phyloP scores from a whole-genome alignment of 2,329 filamentous ascomycete genomes.

The Fusarium scirpi region DNA sequence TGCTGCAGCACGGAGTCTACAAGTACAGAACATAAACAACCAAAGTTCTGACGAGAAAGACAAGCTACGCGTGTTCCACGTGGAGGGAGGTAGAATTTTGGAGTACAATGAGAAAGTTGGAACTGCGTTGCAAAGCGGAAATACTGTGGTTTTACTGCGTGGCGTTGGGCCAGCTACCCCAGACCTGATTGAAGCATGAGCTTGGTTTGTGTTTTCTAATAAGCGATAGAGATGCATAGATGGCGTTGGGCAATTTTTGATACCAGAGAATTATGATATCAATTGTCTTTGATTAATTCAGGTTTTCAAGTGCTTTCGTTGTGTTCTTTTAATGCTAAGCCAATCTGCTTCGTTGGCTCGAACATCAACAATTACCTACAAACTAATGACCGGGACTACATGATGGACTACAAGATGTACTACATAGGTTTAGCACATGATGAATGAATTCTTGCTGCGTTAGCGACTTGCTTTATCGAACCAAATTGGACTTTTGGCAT shows the following conservation, averaged over 20 bases:
- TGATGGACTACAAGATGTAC: neutral
- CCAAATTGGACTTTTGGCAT: neutral
- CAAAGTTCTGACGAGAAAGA: slow-evolving; percentile 80
- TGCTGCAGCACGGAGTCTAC: slow-evolving; percentile 78
- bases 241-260: slow-evolving; percentile 34
- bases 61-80: slow-evolving; percentile 88
- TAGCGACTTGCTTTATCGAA: rapidly evolving
- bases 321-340: neutral
- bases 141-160: slow-evolving; percentile 88
- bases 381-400: neutral
- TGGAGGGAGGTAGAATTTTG: slow-evolving; percentile 86
- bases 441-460: neutral
- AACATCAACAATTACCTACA: neutral
- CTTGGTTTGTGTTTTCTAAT: slow-evolving; percentile 2
- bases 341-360: neutral
- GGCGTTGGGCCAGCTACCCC: slow-evolving; percentile 82
- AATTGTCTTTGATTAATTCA: neutral
- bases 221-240: slow-evolving; percentile 33
- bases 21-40: slow-evolving; percentile 88
- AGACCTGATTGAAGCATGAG: slow-evolving; percentile 70
- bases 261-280: slow-evolving; percentile 1
- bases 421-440: rapidly evolving
- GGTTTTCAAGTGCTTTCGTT: neutral
- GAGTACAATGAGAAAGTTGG: slow-evolving; percentile 92
- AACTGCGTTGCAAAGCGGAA: slow-evolving; percentile 77